Conservation (phyloP, 352 stramenopile species). For the Plasmopara viticola region DNA sequence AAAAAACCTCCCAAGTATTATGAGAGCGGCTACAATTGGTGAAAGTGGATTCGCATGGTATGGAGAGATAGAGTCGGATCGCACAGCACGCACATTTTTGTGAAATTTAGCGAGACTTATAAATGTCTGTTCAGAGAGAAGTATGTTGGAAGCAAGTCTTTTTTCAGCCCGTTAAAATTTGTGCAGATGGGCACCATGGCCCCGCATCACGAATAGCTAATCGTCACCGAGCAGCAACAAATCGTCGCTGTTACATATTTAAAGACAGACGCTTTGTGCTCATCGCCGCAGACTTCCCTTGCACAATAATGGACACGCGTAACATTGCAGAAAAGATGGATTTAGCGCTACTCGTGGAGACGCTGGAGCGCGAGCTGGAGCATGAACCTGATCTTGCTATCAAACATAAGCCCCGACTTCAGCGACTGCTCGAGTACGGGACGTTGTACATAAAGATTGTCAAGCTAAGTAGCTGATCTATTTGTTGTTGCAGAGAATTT, state of each 20-base stretch:
- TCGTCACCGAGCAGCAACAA: conserved; percentile 5
- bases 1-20: no score
- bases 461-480: neutral
- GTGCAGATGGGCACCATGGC: no score
- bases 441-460: conserved; percentile 4
- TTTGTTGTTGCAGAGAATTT: conserved; percentile 31
- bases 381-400: conserved; percentile 45
- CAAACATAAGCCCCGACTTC: conserved; percentile 51
- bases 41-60: no score
- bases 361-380: conserved; percentile 43
- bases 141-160: no score
- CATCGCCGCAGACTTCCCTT: conserved; percentile 1
- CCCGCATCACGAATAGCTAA: conserved; percentile 17
- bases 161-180: no score
- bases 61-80: no score
- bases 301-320: neutral
- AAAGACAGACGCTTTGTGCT: neutral
- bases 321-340: conserved; percentile 15
- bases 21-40: no score
- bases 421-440: conserved; percentile 47
- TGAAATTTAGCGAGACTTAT: no score
- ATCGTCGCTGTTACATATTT: conserved; percentile 7
- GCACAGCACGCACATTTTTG: no score
- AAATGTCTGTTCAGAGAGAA: no score
- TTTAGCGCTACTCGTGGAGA: conserved; percentile 46